These are phyloP conservation scores for Bocquillonia castaneifolia DNA, from an alignment of 441 rosid species.

Conservation along the genomic window DNA sequence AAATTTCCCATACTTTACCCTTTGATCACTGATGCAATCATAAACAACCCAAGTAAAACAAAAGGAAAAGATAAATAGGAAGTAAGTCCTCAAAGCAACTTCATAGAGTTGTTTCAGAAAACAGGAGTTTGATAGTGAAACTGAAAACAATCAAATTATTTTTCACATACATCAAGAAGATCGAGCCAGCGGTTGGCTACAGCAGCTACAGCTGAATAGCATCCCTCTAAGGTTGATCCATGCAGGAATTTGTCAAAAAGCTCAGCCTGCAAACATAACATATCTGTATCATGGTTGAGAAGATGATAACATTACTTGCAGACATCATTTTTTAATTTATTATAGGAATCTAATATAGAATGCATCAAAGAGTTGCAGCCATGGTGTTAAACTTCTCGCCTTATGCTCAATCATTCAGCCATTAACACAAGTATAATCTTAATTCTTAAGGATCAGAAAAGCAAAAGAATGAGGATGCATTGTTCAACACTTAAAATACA, in stretches of 20 bases:
- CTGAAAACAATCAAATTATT: conserved; percentile 3
- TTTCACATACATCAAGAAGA: conserved; percentile 80
- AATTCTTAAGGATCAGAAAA: neutral
- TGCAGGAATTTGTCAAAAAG: conserved; percentile 93
- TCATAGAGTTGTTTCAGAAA: conserved; percentile 14
- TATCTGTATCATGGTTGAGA: conserved; percentile 17
- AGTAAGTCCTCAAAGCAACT: neutral
- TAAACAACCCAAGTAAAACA: conserved; percentile 6
- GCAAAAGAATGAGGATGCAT: neutral
- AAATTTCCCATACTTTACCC: conserved; percentile 16
- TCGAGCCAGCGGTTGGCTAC: conserved; percentile 99
- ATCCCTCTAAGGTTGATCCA: conserved; percentile 87
- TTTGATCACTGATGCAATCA: conserved; percentile 10
- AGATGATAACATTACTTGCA: conserved; percentile 10
- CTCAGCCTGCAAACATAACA: conserved; percentile 61
- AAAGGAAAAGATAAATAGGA: conserved; percentile 6
- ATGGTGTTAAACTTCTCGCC: neutral
- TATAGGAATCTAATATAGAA: too few relatives aligned
- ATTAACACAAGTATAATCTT: neutral
- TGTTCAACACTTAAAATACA: neutral
- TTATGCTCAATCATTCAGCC: neutral
- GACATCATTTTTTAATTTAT: neutral
- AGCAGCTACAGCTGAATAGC: conserved; percentile 91
- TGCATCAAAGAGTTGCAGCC: neutral
- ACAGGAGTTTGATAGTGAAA: conserved; percentile 3